Percentiles rank a stretch among this genome's conserved stretches.
Evolutionary conservation across 495 filamentous ascomycete genomes (phyloP).

Genomic region (Bombardia bombarda): DNA sequence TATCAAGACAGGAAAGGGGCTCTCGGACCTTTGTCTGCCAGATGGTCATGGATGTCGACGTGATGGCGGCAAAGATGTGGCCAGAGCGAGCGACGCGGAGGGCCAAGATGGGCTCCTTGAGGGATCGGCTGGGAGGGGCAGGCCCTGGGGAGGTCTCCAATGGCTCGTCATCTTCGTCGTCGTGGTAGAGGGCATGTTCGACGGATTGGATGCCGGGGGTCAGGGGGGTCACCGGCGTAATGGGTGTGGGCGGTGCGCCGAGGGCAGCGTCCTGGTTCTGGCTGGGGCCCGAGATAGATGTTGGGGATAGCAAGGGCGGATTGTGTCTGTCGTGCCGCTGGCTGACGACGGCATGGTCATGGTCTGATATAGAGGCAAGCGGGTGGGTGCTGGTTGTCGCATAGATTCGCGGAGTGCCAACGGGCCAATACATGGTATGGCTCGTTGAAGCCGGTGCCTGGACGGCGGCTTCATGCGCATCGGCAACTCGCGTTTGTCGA

Average conservation of each 20-base stretch:
- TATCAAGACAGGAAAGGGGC: slow-evolving; percentile 15
- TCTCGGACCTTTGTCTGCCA: slow-evolving; percentile 85
- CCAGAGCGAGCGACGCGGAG: slow-evolving; percentile 75
- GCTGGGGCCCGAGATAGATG: slow-evolving; percentile 23
- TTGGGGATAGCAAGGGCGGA: slow-evolving; percentile 37
- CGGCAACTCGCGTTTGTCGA: not conserved
- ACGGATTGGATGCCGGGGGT: slow-evolving; percentile 46
- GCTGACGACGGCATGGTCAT: too few species aligned
- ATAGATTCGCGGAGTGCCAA: slow-evolving; percentile 85
- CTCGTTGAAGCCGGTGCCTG: slow-evolving; percentile 16
- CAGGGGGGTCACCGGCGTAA: slow-evolving; percentile 38
- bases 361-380: too few species aligned
- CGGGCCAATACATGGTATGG: slow-evolving; percentile 99
- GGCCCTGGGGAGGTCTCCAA: slow-evolving; percentile 5
- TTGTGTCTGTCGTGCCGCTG: slow-evolving; percentile 12
- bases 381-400: slow-evolving; percentile 57
- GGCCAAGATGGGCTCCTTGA: slow-evolving; percentile 58
- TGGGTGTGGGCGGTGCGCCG: slow-evolving; percentile 17
- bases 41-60: slow-evolving; percentile 68
- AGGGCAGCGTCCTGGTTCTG: slow-evolving; percentile 14
- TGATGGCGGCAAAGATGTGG: slow-evolving; percentile 84
- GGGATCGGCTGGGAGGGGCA: slow-evolving; percentile 7
- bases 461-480: slow-evolving; percentile 24
- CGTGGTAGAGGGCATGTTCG: slow-evolving; percentile 46
- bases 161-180: slow-evolving; percentile 26